phyloP scores from a whole-genome alignment of 2,329 filamentous ascomycete species.

The Trichophyton rubrum region DNA sequence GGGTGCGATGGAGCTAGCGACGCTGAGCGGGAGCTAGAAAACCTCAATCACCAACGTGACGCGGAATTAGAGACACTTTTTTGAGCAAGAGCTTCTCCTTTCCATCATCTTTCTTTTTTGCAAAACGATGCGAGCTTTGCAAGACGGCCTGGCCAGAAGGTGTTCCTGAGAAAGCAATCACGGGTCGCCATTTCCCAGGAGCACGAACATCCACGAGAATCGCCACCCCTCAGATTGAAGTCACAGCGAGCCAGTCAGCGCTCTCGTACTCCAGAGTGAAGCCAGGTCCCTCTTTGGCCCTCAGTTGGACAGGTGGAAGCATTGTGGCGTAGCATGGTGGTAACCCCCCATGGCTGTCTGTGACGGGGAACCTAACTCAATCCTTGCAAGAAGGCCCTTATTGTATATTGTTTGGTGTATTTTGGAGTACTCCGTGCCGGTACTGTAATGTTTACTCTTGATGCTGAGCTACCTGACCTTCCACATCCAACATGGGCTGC shows the following conservation, averaged over 20 bases:
- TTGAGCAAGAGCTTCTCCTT: background rate
- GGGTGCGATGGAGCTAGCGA: constrained; percentile 1
- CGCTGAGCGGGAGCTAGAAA: constrained; percentile 3
- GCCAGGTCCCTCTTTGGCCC: background rate
- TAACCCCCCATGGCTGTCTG: background rate
- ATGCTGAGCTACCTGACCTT: background rate
- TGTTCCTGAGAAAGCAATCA: background rate
- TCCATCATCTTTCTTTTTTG: no score
- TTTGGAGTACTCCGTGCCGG: background rate
- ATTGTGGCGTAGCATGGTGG: background rate
- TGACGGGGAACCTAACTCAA: background rate
- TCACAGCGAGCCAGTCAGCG: background rate
- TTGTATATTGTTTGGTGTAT: background rate
- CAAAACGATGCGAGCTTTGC: background rate
- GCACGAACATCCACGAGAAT: background rate
- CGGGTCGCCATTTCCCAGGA: background rate
- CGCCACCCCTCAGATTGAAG: background rate
- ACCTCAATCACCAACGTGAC: background rate
- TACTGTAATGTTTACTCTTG: background rate
- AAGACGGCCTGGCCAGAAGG: background rate
- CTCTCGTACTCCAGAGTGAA: background rate
- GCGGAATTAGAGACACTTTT: background rate
- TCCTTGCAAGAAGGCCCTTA: background rate
- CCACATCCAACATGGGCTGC: background rate
- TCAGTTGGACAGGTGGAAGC: background rate